Evolutionary conservation across 2,329 filamentous ascomycete genomes (phyloP).

Genomic region (Penicillium sp.): DNA sequence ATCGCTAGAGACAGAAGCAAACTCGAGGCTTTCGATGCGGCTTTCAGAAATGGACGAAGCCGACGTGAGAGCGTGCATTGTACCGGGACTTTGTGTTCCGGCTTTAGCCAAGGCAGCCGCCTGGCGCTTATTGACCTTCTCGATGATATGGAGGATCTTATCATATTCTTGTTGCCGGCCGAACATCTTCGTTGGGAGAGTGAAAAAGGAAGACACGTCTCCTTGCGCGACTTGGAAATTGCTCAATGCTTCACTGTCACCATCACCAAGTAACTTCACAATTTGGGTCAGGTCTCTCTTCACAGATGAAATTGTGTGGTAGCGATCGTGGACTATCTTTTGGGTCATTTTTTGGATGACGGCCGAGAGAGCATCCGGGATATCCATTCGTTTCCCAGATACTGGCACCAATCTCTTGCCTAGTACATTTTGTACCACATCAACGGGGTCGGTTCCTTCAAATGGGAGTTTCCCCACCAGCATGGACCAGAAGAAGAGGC

Average conservation of each 20-base stretch:
- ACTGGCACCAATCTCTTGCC: conserved; percentile 74
- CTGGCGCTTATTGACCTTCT: conserved; percentile 70
- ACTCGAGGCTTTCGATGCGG: conserved; percentile 49
- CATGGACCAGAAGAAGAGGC: conserved; percentile 84
- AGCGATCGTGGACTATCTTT: conserved; percentile 82
- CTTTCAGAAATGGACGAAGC: conserved; percentile 54
- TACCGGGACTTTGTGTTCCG: conserved; percentile 37
- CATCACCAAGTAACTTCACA: conserved; percentile 71
- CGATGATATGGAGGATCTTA: conserved; percentile 70
- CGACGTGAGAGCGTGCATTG: conserved; percentile 53
- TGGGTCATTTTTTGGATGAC: conserved; percentile 92
- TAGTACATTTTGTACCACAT: conserved; percentile 88
- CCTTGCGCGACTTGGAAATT: conserved; percentile 76
- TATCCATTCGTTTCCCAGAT: conserved; percentile 73
- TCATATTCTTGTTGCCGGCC: conserved; percentile 72
- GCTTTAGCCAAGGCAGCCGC: conserved; percentile 37
- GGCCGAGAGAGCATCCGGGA: conserved; percentile 76
- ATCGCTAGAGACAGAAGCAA: conserved; percentile 56
- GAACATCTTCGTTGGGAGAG: conserved; percentile 77
- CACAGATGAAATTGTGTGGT: conserved; percentile 83
- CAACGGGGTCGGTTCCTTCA: conserved; percentile 74
- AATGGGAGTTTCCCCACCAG: conserved; percentile 78
- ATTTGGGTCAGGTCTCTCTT: conserved; percentile 77
- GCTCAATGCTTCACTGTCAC: conserved; percentile 68
- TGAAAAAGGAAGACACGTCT: conserved; percentile 90